These are phyloP conservation scores for Glomus cerebriforme DNA, from an alignment of 192 early-diverging fungal species.

Conservation along the genomic window DNA sequence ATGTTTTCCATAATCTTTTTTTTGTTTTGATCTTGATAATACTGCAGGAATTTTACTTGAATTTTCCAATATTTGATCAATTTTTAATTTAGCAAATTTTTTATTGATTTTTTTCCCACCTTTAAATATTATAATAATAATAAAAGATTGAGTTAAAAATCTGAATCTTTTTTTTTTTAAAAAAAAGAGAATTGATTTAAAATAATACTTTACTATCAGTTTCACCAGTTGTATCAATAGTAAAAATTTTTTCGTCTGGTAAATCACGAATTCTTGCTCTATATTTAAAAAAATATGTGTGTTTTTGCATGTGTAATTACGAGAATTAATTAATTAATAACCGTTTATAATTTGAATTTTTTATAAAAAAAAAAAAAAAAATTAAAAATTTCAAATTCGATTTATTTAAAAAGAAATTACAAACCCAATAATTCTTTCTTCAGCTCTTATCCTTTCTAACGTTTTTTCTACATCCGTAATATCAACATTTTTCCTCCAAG, in stretches of 20 bases:
- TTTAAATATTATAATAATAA: conserved; percentile 32
- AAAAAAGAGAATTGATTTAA: not conserved
- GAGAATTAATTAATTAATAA: no score
- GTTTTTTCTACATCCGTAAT: conserved; percentile 74
- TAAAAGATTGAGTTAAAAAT: not conserved
- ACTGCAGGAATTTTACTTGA: conserved; percentile 68
- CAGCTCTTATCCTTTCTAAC: conserved; percentile 68
- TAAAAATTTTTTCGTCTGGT: conserved; percentile 63
- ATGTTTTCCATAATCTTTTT: not conserved
- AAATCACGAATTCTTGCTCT: conserved; percentile 56
- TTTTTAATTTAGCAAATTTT: conserved; percentile 57
- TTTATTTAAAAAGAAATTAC: no score
- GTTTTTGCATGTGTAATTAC: no score
- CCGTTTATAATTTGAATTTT: no score
- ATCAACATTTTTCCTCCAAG: conserved; percentile 93
- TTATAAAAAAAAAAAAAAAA: conserved; percentile 33
- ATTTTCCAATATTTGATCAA: conserved; percentile 83
- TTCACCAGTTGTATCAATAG: conserved; percentile 70
- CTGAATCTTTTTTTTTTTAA: not conserved
- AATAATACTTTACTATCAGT: conserved; percentile 25
- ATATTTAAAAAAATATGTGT: conserved; percentile 31
- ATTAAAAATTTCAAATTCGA: conserved; percentile 34
- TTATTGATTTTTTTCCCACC: conserved; percentile 49
- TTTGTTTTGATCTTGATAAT: not conserved
- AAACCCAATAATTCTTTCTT: conserved; percentile 77